Conservation (phyloP, 139 green algal genomes). For the Chlamydomonas urium region DNA sequence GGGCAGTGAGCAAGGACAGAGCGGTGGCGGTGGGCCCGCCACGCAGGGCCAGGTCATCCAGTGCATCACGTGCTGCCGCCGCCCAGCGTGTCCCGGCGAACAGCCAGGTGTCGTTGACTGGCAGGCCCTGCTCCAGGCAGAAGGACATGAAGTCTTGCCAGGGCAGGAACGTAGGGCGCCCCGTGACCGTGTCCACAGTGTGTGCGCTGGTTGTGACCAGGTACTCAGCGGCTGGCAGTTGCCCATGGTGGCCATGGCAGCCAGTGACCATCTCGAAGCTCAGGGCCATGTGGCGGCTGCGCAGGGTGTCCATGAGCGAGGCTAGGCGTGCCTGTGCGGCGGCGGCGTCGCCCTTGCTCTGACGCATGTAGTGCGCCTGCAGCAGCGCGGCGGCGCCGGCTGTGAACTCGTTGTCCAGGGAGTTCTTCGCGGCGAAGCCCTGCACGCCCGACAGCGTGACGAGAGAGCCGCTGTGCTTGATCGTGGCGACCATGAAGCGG, state of each 20-base stretch:
- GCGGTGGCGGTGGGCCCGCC: slow-evolving; percentile 34
- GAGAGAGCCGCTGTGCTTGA: slow-evolving; percentile 57
- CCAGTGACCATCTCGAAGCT: slow-evolving; percentile 55
- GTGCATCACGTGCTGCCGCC: slow-evolving; percentile 14
- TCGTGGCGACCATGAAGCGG: slow-evolving; percentile 46
- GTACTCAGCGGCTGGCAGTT: slow-evolving; percentile 53
- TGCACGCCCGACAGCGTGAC: slow-evolving; percentile 39
- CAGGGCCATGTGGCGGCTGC: slow-evolving; percentile 25
- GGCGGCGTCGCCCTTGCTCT: slow-evolving; percentile 6
- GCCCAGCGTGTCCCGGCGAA: slow-evolving; percentile 18
- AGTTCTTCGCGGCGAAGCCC: slow-evolving; percentile 60
- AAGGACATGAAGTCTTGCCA: slow-evolving; percentile 36
- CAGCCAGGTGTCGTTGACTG: slow-evolving; percentile 56
- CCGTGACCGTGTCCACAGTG: slow-evolving; percentile 9
- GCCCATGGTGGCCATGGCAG: slow-evolving; percentile 54
- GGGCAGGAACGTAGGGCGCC: slow-evolving; percentile 25
- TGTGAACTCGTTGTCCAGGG: slow-evolving; percentile 51
- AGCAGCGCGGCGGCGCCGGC: slow-evolving; percentile 41
- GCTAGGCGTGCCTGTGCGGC: slow-evolving; percentile 13
- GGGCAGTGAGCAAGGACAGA: slow-evolving; percentile 8
- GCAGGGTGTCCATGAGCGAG: slow-evolving; percentile 18
- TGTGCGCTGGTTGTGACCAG: slow-evolving; percentile 52
- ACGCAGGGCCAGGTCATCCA: slow-evolving; percentile 37
- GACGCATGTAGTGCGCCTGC: slow-evolving; percentile 37
- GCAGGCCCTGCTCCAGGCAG: slow-evolving; percentile 41